These are phyloP conservation scores for Candida montana DNA, from an alignment of 805 yeast species.

Conservation along the genomic window DNA sequence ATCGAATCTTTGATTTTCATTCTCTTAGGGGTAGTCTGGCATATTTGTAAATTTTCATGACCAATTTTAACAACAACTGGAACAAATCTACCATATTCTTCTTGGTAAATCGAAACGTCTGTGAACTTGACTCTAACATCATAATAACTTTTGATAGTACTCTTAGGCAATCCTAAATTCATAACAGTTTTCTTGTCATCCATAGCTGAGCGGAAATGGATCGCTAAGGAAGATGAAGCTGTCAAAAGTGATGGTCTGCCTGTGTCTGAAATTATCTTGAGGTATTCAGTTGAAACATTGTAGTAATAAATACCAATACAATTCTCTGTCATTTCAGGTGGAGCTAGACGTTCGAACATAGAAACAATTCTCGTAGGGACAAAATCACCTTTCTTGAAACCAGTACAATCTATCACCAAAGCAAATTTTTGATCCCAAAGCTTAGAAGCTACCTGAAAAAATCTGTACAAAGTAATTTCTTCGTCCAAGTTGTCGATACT, in stretches of 20 bases:
- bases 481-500: slow-evolving; percentile 30
- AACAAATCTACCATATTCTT: slow-evolving; percentile 41
- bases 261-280: slow-evolving; percentile 22
- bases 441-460: slow-evolving; percentile 61
- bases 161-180: slow-evolving; percentile 39
- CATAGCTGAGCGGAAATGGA: slow-evolving; percentile 39
- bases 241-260: slow-evolving; percentile 17
- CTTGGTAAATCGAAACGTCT: slow-evolving; percentile 49
- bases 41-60: slow-evolving; percentile 56
- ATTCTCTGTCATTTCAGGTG: slow-evolving; percentile 45
- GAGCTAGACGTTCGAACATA: slow-evolving; percentile 40
- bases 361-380: slow-evolving; percentile 29
- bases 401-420: slow-evolving; percentile 65
- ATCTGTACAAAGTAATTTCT: slow-evolving; percentile 51
- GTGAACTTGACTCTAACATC: slow-evolving; percentile 49
- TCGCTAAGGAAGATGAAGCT: slow-evolving; percentile 15
- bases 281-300: slow-evolving; percentile 30
- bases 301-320: slow-evolving; percentile 49
- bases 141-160: slow-evolving; percentile 35
- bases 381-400: slow-evolving; percentile 33
- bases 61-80: slow-evolving; percentile 69
- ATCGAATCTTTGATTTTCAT: slow-evolving; percentile 32
- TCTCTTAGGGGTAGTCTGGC: slow-evolving; percentile 38
- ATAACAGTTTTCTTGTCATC: slow-evolving; percentile 41
- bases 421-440: slow-evolving; percentile 67